phyloP scores from a whole-genome alignment of 2,329 filamentous ascomycete species.

The Pseudopithomyces maydicus region DNA sequence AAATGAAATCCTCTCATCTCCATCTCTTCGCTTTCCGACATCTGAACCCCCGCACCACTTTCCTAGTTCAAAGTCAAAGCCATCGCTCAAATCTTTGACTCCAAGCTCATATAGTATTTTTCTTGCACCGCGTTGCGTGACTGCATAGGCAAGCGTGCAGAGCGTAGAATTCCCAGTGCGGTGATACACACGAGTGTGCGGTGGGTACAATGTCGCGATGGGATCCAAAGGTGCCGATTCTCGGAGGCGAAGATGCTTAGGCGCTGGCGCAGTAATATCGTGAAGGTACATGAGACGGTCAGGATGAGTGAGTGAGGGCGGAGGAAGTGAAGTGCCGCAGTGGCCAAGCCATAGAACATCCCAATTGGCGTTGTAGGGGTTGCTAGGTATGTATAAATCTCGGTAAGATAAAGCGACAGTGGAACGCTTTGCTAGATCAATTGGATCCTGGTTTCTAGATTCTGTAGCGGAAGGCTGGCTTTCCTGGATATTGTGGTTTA shows the following conservation, averaged over 20 bases:
- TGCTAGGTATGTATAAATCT: conserved; percentile 14
- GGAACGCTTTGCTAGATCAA: conserved; percentile 21
- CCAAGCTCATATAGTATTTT: conserved; percentile 35
- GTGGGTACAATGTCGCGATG: conserved; percentile 24
- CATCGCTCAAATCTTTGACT: conserved; percentile 29
- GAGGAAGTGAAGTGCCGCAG: conserved; percentile 36
- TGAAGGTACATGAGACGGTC: conserved; percentile 22
- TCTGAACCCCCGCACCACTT: conserved; percentile 23
- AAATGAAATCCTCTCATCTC: neutral
- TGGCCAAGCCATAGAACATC: conserved; percentile 49
- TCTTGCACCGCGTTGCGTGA: conserved; percentile 31
- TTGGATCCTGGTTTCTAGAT: neutral
- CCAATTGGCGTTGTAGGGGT: conserved; percentile 40
- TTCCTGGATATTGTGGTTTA: conserved; percentile 2
- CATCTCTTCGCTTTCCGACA: conserved; percentile 10
- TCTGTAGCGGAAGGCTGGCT: conserved; percentile 8
- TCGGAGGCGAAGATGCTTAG: conserved; percentile 27
- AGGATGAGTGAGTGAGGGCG: conserved; percentile 15
- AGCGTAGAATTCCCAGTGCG: conserved; percentile 21
- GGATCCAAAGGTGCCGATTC: conserved; percentile 19
- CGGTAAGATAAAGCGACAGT: conserved; percentile 13
- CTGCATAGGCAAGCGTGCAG: conserved; percentile 32
- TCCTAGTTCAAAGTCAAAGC: conserved; percentile 28
- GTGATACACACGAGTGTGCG: conserved; percentile 26
- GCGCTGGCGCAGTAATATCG: conserved; percentile 25